Conservation (phyloP, 345 rosid genomes). For the Populus ilicifolia region DNA sequence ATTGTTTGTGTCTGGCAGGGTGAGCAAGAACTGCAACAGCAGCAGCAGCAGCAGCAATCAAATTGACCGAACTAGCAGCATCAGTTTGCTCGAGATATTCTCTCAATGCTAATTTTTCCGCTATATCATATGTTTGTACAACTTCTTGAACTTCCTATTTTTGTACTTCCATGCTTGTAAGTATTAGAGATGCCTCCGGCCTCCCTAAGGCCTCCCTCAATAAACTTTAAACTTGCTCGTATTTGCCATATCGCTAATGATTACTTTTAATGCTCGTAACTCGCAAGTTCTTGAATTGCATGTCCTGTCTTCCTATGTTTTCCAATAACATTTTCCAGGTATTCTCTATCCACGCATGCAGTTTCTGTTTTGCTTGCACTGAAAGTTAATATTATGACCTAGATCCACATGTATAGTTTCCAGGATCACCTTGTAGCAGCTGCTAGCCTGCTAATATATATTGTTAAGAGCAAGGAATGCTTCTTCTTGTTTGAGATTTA, state of each 20-base stretch:
- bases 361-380: background rate
- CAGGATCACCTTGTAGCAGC: background rate
- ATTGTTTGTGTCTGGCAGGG: slow-evolving; percentile 24
- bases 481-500: background rate
- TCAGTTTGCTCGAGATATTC: background rate
- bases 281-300: background rate
- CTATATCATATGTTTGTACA: background rate
- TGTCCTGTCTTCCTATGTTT: background rate
- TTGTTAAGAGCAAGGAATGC: background rate
- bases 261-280: background rate
- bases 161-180: background rate
- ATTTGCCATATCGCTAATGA: background rate
- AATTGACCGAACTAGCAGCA: background rate
- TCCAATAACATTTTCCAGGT: background rate
- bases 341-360: background rate
- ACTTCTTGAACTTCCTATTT: background rate
- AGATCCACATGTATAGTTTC: no score
- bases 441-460: background rate
- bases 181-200: background rate
- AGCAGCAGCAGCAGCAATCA: background rate
- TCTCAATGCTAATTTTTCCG: background rate
- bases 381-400: background rate
- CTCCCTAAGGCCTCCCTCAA: background rate
- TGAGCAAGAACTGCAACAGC: slow-evolving; percentile 10
- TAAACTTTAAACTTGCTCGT: background rate